These are phyloP conservation scores for Alternaria novae-zelandiae DNA, from an alignment of 2,329 filamentous ascomycete species.

Conservation along the genomic window DNA sequence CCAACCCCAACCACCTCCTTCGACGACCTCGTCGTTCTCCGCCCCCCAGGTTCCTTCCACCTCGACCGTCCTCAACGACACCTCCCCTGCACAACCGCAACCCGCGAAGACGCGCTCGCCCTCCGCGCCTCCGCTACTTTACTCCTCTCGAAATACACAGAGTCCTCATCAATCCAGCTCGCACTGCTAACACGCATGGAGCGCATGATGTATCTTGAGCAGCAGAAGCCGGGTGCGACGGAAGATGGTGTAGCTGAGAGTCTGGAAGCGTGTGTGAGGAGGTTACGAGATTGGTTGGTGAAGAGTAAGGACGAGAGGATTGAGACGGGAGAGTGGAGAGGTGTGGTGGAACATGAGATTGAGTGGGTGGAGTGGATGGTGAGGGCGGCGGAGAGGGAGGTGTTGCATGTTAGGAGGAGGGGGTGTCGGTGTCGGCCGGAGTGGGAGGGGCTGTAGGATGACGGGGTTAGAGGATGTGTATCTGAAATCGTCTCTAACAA, in stretches of 20 bases:
- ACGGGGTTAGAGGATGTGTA: too few species aligned
- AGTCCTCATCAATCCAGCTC: slow-evolving; percentile 25
- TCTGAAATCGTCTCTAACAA: too few species aligned
- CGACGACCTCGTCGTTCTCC: slow-evolving; percentile 30
- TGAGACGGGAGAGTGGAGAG: slow-evolving; percentile 28
- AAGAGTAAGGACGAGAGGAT: slow-evolving; percentile 22
- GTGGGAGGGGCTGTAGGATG: slow-evolving; percentile 24
- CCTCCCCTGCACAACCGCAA: slow-evolving; percentile 33
- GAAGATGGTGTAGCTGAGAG: not conserved
- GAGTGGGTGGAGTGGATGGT: slow-evolving; percentile 41
- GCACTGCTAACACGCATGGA: slow-evolving; percentile 27
- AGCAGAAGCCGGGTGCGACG: not conserved
- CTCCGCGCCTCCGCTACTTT: slow-evolving; percentile 11
- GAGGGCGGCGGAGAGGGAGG: slow-evolving; percentile 27
- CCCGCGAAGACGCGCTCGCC: slow-evolving; percentile 24
- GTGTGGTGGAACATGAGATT: slow-evolving; percentile 34
- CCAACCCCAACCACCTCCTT: slow-evolving; percentile 20
- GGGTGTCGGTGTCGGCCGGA: slow-evolving; percentile 35
- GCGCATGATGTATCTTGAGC: slow-evolving; percentile 24
- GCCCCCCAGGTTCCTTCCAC: slow-evolving; percentile 27
- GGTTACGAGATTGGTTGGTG: slow-evolving; percentile 25
- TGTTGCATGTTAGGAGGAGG: slow-evolving; percentile 37
- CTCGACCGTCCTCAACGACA: slow-evolving; percentile 20
- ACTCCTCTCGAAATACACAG: slow-evolving; percentile 6
- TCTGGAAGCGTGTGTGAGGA: slow-evolving; percentile 15